A percentile compares a stretch with the other conserved stretches of the same genome.
These are phyloP conservation scores for Pseudogymnoascus sp. DNA, from an alignment of 2,329 filamentous ascomycete species.

Conservation along the genomic window DNA sequence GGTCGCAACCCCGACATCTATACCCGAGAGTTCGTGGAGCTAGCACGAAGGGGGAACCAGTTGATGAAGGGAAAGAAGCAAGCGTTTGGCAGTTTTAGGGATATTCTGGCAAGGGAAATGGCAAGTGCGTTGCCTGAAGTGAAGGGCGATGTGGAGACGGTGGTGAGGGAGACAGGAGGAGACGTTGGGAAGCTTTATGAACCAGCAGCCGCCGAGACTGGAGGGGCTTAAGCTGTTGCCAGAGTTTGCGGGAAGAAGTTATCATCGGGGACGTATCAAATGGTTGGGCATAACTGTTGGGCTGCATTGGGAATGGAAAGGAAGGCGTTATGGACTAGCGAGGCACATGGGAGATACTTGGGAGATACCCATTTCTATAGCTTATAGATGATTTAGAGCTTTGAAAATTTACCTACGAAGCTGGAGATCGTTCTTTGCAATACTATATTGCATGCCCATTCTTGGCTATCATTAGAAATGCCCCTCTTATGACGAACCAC, in stretches of 20 bases:
- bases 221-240: not conserved
- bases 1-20: conserved; percentile 68
- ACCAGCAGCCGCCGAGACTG: not conserved
- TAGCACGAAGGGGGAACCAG: conserved; percentile 59
- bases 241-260: not conserved
- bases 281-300: not conserved
- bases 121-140: conserved; percentile 26
- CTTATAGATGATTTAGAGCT: not conserved
- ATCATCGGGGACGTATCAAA: not conserved
- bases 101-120: conserved; percentile 46
- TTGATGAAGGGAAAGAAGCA: conserved; percentile 56
- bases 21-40: conserved; percentile 65
- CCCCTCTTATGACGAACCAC: conserved; percentile 4
- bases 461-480: not conserved
- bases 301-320: not conserved
- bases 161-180: conserved; percentile 23
- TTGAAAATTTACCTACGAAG: not conserved
- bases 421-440: not conserved
- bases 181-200: conserved; percentile 8
- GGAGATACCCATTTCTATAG: not conserved
- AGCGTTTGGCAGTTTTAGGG: conserved; percentile 54
- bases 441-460: not conserved
- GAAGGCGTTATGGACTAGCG: conserved; percentile 8
- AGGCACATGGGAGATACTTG: not conserved
- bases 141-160: conserved; percentile 24